These are phyloP conservation scores for Leccinum obscurum DNA, from an alignment of 768 basidiomycete genomes.

Conservation along the genomic window DNA sequence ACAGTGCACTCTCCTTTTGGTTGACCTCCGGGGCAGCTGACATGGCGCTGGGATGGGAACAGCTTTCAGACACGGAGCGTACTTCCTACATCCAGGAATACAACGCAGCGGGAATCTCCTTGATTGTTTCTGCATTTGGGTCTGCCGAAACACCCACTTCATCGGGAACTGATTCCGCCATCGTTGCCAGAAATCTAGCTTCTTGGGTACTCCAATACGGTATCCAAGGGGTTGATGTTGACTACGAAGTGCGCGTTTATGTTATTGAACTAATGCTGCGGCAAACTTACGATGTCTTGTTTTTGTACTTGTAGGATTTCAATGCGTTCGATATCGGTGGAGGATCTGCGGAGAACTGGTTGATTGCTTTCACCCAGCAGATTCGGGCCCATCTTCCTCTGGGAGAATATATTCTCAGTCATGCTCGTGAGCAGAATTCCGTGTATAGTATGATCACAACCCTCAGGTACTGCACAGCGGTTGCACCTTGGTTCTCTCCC, in stretches of 20 bases:
- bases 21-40: slow-evolving; percentile 41
- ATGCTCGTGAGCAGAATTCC: slow-evolving; percentile 31
- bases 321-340: slow-evolving; percentile 41
- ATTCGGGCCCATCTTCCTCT: slow-evolving; percentile 34
- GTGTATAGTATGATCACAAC: neutral
- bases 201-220: slow-evolving; percentile 45
- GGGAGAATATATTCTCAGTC: slow-evolving; percentile 35
- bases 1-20: slow-evolving; percentile 43
- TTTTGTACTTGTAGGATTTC: slow-evolving; percentile 48
- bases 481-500: slow-evolving; percentile 44
- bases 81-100: slow-evolving; percentile 48
- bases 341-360: slow-evolving; percentile 50
- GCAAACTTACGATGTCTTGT: neutral
- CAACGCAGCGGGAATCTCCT: slow-evolving; percentile 51
- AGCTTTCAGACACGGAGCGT: slow-evolving; percentile 37
- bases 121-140: slow-evolving; percentile 57
- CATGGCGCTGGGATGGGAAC: slow-evolving; percentile 45
- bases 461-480: slow-evolving; percentile 26
- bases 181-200: slow-evolving; percentile 42
- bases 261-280: no score
- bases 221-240: slow-evolving; percentile 53
- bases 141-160: slow-evolving; percentile 41
- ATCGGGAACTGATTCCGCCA: slow-evolving; percentile 37
- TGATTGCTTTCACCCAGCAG: slow-evolving; percentile 31
- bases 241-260: slow-evolving; percentile 41